A percentile compares a stretch with the other conserved stretches of the same genome.
Conservation (phyloP, 1,284 basidiomycete genomes). For the Agroathelia rolfsii region DNA sequence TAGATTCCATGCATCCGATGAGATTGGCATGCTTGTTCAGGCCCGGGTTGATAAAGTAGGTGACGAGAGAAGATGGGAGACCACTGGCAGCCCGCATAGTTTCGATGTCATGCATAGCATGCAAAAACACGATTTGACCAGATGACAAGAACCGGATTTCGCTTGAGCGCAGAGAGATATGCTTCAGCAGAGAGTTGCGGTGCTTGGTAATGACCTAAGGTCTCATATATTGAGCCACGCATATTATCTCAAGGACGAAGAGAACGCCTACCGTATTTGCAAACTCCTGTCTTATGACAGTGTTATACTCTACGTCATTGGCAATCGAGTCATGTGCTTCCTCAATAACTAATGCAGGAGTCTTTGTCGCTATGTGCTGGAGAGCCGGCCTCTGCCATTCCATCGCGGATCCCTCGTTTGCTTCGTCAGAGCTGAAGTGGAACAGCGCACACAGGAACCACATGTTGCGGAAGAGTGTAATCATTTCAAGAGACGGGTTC, state of each 20-base stretch:
- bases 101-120: slow-evolving; percentile 87
- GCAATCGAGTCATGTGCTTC: slow-evolving; percentile 78
- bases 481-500: slow-evolving; percentile 52
- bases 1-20: slow-evolving; percentile 71
- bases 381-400: slow-evolving; percentile 73
- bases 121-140: slow-evolving; percentile 81
- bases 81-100: slow-evolving; percentile 77
- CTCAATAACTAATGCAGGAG: slow-evolving; percentile 80
- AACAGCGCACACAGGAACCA: slow-evolving; percentile 92
- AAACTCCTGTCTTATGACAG: slow-evolving; percentile 85
- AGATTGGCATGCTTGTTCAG: slow-evolving; percentile 67
- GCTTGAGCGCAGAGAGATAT: slow-evolving; percentile 60
- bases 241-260: not conserved
- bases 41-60: slow-evolving; percentile 86
- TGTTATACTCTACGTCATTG: slow-evolving; percentile 90
- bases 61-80: slow-evolving; percentile 73
- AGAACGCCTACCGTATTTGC: slow-evolving; percentile 53
- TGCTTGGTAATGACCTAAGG: slow-evolving; percentile 60
- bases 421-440: slow-evolving; percentile 45
- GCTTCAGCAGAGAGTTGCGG: slow-evolving; percentile 49
- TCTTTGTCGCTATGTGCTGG: slow-evolving; percentile 77
- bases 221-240: slow-evolving; percentile 1
- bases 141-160: slow-evolving; percentile 74
- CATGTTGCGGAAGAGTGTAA: slow-evolving; percentile 82
- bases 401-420: slow-evolving; percentile 50